These are phyloP conservation scores for Pythium rhizo-oryzae DNA, from an alignment of 352 stramenopile genomes.

Conservation along the genomic window DNA sequence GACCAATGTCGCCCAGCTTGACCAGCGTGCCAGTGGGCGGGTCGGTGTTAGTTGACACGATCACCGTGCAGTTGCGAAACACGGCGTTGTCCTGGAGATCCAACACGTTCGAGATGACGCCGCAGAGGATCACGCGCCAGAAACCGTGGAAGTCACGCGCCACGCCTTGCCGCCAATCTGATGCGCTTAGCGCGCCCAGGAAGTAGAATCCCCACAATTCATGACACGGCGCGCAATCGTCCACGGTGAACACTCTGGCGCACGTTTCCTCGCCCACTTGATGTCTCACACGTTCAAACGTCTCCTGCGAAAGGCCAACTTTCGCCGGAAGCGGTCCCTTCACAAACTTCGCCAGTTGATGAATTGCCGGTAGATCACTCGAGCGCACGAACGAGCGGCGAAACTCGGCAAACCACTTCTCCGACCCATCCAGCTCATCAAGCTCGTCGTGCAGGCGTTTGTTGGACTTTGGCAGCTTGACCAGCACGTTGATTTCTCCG, in stretches of 20 bases:
- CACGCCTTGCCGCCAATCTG: background rate
- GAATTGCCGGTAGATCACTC: background rate
- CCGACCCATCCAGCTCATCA: background rate
- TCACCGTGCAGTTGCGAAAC: background rate
- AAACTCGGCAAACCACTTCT: background rate
- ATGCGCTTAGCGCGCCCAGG: background rate
- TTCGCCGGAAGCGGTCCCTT: background rate
- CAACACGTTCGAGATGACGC: background rate
- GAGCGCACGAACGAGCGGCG: background rate
- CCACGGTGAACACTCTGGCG: background rate
- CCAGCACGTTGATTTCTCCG: background rate
- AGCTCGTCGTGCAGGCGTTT: background rate
- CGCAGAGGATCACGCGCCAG: background rate
- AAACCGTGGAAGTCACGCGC: background rate
- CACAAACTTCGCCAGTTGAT: background rate
- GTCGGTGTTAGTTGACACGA: too few relatives aligned
- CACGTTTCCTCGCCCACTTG: background rate
- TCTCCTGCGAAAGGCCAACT: background rate
- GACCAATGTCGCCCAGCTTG: background rate
- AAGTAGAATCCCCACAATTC: background rate
- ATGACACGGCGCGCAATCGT: background rate
- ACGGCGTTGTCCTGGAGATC: background rate
- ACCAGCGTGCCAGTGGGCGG: background rate
- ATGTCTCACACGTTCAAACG: background rate
- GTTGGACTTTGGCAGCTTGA: background rate